These are phyloP conservation scores for Postia placenta DNA, from an alignment of 768 basidiomycete genomes.

Conservation along the genomic window DNA sequence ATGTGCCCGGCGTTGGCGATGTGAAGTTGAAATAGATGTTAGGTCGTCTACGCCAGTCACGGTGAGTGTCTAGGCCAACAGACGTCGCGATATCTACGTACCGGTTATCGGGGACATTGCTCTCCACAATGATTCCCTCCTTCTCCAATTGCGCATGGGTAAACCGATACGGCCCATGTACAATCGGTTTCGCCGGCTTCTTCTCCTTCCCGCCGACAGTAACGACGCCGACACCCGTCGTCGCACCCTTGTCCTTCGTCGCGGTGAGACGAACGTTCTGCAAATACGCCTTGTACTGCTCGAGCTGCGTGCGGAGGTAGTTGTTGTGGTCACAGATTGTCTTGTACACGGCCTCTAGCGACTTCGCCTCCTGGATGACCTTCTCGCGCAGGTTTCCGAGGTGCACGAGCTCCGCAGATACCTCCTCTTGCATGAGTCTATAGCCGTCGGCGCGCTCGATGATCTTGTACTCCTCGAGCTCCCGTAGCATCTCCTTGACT, in stretches of 20 bases:
- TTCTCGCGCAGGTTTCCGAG: constrained; percentile 96
- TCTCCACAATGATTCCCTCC: constrained; percentile 98
- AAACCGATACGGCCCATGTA: constrained; percentile 93
- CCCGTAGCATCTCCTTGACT: constrained; percentile 97
- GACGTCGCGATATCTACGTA: constrained; percentile 32
- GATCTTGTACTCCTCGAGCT: constrained; percentile 86
- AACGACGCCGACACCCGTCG: constrained; percentile 89
- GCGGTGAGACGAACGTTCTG: constrained; percentile 94
- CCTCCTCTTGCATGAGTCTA: constrained; percentile 97
- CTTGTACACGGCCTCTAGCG: constrained; percentile 96
- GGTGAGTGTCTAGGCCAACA: constrained; percentile 5
- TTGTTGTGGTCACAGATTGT: constrained; percentile 99
- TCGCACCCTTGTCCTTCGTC: constrained; percentile 81
- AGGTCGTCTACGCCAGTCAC: constrained; percentile 56
- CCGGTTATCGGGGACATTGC: constrained; percentile 98
- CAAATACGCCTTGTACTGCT: constrained; percentile 99
- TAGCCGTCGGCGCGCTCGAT: constrained; percentile 80
- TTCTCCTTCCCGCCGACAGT: constrained; percentile 97
- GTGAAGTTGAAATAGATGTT: constrained; percentile 99
- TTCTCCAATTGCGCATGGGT: constrained; percentile 98
- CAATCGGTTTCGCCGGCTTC: constrained; percentile 78
- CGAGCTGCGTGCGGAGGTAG: constrained; percentile 91
- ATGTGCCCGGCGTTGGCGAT: constrained; percentile 95
- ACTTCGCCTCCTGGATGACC: constrained; percentile 86
- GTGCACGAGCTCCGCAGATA: constrained; percentile 90